Conservation (phyloP, 257 asterid genomes). For the Penstemon newberryi region DNA sequence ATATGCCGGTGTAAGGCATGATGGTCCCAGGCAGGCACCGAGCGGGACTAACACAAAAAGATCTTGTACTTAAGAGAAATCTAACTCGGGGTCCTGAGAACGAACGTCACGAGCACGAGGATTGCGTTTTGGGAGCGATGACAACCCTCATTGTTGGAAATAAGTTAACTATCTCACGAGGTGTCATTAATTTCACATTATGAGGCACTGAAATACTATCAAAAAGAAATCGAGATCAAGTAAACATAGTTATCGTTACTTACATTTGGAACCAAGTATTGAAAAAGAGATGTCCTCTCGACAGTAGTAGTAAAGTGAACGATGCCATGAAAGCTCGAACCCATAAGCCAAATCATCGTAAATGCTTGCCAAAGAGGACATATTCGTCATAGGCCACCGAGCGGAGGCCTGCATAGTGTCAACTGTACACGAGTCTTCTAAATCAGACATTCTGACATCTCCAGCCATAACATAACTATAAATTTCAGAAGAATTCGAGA, state of each 20-base stretch:
- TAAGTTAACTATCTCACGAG: too few relatives aligned
- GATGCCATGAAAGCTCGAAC: conserved; percentile 44
- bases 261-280: conserved; percentile 35
- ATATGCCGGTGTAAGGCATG: too few relatives aligned
- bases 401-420: conserved; percentile 30
- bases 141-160: too few relatives aligned
- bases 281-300: background rate
- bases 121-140: too few relatives aligned
- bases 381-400: conserved; percentile 19
- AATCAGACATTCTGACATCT: conserved; percentile 21
- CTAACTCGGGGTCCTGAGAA: too few relatives aligned
- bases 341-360: conserved; percentile 45
- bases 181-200: too few relatives aligned
- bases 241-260: conserved; percentile 3
- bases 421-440: conserved; percentile 46
- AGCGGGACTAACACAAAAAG: too few relatives aligned
- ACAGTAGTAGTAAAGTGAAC: conserved; percentile 20
- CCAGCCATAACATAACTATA: conserved; percentile 38
- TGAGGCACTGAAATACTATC: too few relatives aligned
- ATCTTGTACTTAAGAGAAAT: too few relatives aligned
- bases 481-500: conserved; percentile 32
- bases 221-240: too few relatives aligned
- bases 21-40: too few relatives aligned
- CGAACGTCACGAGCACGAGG: too few relatives aligned
- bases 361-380: conserved; percentile 36